Base-by-base conservation (phyloP, 2,329 filamentous ascomycete species). In the Trichoderma simmonsii region DNA sequence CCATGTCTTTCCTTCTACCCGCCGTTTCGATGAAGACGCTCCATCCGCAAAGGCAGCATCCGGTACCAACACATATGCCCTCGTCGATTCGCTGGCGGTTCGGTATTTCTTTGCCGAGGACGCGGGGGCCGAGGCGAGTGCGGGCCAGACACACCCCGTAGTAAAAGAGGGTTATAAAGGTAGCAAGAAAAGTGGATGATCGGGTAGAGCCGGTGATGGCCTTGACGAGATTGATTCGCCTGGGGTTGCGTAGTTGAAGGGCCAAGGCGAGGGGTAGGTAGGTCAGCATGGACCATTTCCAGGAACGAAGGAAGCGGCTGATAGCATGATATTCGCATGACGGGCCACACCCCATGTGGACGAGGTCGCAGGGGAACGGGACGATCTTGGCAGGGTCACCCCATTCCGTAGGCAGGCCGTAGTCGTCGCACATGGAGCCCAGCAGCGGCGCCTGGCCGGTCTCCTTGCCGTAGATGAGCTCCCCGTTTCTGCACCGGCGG, bases 71-170 rank as follows among this genome's bases (percentile, higher is more conserved):
- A 76, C 93, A 95, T 11, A 94, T 78, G 3, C 90, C 90, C 6
- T 84, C 81, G 72, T 91, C 89, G 72, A 91, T 87, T 65, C 77
- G 79, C 77, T 89, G 87, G 30, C 86, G 81, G 28, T 82, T 78
- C 1, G 79, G 75, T 0, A 80, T 80, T 73, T 88, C 85, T 21
- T 79, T 83, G n/a, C 89, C 87, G 28, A 95, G 82, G 14, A 95
- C 26, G 39, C 79, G 87, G 0, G 94, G 94, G 0, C 93, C 93
- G 7, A 96, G 73, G 12, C 92, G 87, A 1, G 91, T 94, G 59
- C 94, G 88, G 6, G 89, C 86, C 0, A 97, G 88, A 78, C 94
- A 97, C 4, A 97, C 92, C 32, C 92, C 90, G 79, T 97, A 97
- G 83, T 95, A 97, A 80, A 95, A 96, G 12, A 94, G 83, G 1